phyloP scores from a whole-genome alignment of 768 basidiomycete genomes.

The Suillus bovinus region DNA sequence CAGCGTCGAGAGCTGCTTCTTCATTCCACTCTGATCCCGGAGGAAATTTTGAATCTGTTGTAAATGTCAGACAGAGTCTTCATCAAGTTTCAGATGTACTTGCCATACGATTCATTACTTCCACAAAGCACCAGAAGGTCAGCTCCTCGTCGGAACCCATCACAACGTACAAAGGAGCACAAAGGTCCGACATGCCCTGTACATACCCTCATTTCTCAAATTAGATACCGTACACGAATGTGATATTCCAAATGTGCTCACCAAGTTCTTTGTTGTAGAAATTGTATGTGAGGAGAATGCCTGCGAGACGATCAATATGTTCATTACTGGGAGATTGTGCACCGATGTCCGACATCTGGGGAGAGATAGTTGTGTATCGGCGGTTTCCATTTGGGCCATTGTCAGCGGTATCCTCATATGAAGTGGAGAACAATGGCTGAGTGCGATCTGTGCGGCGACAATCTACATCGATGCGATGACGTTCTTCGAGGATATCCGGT shows the following conservation, averaged over 20 bases:
- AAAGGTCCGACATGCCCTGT: slow-evolving; percentile 98
- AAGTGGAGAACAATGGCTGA: slow-evolving; percentile 81
- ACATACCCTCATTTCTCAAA: slow-evolving; percentile 72
- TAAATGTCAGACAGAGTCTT: slow-evolving; percentile 11
- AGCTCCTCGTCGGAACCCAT: slow-evolving; percentile 86
- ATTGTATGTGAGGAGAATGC: slow-evolving; percentile 88
- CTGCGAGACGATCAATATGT: slow-evolving; percentile 86
- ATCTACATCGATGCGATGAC: slow-evolving; percentile 95
- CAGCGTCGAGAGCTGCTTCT: slow-evolving; percentile 83
- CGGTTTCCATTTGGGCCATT: slow-evolving; percentile 52
- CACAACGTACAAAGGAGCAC: slow-evolving; percentile 91
- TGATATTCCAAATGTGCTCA: slow-evolving; percentile 37
- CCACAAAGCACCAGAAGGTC: slow-evolving; percentile 96
- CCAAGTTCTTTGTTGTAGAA: slow-evolving; percentile 87
- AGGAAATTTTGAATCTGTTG: slow-evolving; percentile 90
- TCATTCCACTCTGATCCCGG: slow-evolving; percentile 98
- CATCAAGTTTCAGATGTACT: slow-evolving; percentile 25
- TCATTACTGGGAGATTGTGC: slow-evolving; percentile 89
- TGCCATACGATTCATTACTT: slow-evolving; percentile 95
- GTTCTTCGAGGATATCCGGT: slow-evolving; percentile 81
- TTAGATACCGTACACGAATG: slow-evolving; percentile 12
- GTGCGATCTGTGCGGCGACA: slow-evolving; percentile 94
- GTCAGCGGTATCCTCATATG: slow-evolving; percentile 33
- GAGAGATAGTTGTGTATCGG: slow-evolving; percentile 73
- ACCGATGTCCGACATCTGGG: slow-evolving; percentile 69